These are phyloP conservation scores for Colletotrichum abscissum DNA, from an alignment of 2,329 filamentous ascomycete genomes.

Conservation along the genomic window DNA sequence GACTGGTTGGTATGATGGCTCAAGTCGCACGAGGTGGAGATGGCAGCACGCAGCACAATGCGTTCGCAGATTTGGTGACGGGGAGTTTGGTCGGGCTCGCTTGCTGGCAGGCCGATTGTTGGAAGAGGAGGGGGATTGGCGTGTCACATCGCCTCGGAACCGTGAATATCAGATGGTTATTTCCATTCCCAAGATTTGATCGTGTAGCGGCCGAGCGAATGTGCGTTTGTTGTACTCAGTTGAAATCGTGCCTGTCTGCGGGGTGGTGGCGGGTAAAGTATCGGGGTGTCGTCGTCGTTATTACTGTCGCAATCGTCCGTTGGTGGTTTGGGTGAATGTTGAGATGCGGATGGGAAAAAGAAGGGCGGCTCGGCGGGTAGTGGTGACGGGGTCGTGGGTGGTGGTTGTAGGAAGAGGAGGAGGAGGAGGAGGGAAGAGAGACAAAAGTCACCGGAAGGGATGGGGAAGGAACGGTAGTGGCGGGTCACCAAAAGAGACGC, in stretches of 20 bases:
- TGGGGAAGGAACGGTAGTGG: slow-evolving; percentile 25
- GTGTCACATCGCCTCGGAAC: slow-evolving; percentile 42
- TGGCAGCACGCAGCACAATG: slow-evolving; percentile 18
- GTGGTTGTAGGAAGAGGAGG: slow-evolving; percentile 16
- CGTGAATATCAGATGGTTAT: slow-evolving; percentile 39
- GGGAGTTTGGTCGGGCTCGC: slow-evolving; percentile 8
- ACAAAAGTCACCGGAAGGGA: slow-evolving; percentile 31
- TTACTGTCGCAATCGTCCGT: background rate
- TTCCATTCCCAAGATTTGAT: slow-evolving; percentile 41
- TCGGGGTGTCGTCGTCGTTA: background rate
- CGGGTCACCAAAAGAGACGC: background rate
- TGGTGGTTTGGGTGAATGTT: background rate
- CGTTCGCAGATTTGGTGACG: slow-evolving; percentile 1
- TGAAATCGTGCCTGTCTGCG: slow-evolving; percentile 2
- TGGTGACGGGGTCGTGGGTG: background rate
- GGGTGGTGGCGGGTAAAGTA: background rate
- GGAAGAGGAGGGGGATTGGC: slow-evolving; percentile 35
- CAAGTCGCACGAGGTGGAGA: slow-evolving; percentile 2
- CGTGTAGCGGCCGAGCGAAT: background rate
- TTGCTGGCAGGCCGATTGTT: slow-evolving; percentile 14
- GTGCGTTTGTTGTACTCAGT: background rate
- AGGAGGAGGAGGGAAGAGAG: slow-evolving; percentile 13
- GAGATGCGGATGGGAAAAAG: slow-evolving; percentile 5
- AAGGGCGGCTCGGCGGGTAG: slow-evolving; percentile 3
- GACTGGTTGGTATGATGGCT: slow-evolving; percentile 2